Conservation (phyloP, 495 filamentous ascomycete species). For the Hyaloscypha bicolor region DNA sequence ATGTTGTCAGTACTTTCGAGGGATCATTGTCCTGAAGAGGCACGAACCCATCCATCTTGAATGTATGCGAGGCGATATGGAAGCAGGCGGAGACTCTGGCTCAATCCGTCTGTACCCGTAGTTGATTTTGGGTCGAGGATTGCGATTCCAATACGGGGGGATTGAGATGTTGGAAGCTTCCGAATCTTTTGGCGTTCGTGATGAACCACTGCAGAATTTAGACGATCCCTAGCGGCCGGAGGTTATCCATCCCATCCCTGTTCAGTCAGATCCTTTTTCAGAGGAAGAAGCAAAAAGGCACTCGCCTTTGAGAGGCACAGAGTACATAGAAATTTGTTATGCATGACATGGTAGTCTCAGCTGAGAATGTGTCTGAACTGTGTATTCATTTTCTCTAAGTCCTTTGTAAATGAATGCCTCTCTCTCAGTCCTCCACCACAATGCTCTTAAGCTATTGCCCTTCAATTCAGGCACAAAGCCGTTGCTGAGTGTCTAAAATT, state of each 20-base stretch:
- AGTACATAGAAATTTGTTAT: background rate
- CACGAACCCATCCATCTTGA: slow-evolving; percentile 32
- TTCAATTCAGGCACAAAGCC: background rate
- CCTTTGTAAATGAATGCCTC: no score
- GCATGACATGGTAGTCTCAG: background rate
- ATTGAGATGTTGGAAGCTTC: background rate
- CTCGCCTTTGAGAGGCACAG: background rate
- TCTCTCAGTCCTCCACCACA: background rate
- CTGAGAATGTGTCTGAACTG: no score
- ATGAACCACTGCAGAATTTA: background rate
- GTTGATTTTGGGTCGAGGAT: background rate
- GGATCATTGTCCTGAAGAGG: slow-evolving; percentile 2
- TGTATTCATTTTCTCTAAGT: no score
- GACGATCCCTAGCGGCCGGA: background rate
- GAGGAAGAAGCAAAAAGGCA: background rate
- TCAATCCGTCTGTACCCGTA: background rate
- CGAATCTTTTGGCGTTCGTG: background rate
- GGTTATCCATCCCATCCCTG: background rate
- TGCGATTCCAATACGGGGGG: background rate
- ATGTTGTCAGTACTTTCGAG: background rate
- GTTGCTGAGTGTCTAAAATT: background rate
- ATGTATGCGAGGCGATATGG: background rate
- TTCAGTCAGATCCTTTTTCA: background rate
- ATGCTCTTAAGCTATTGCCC: background rate
- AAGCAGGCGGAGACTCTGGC: background rate